A percentile compares a stretch with the other conserved stretches of the same genome.
phyloP scores from a whole-genome alignment of 495 filamentous ascomycete genomes.

The Penicillium mononematosum region DNA sequence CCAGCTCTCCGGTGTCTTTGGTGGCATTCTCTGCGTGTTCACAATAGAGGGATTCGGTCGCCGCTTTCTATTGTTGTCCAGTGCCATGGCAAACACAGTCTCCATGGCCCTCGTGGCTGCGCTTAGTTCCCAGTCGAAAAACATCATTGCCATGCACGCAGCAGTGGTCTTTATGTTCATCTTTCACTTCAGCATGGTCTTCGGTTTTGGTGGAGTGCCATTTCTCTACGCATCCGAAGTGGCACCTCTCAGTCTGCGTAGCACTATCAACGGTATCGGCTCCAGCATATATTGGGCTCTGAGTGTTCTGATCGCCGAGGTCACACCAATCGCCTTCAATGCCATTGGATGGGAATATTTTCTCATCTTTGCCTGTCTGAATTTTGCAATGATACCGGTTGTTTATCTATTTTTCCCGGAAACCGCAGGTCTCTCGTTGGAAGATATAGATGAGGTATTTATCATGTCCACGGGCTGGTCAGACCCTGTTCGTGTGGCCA shows the following conservation, averaged over 20 bases:
- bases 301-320: constrained; percentile 21
- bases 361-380: constrained; percentile 24
- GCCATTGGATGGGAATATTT: constrained; percentile 21
- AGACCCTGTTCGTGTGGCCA: background rate
- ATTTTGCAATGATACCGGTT: constrained; percentile 22
- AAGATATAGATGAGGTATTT: constrained; percentile 57
- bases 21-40: constrained; percentile 19
- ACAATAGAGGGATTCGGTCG: constrained; percentile 27
- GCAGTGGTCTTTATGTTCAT: constrained; percentile 52
- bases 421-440: constrained; percentile 50
- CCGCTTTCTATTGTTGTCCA: constrained; percentile 21
- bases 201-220: constrained; percentile 52
- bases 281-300: constrained; percentile 47
- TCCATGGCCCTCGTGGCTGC: constrained; percentile 44
- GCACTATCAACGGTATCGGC: constrained; percentile 44
- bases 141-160: constrained; percentile 23
- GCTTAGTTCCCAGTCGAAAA: constrained; percentile 19
- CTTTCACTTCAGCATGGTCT: constrained; percentile 50
- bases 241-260: constrained; percentile 46
- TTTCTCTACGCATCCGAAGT: constrained; percentile 56
- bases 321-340: constrained; percentile 23
- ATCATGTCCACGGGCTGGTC: constrained; percentile 9
- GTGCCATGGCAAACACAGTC: constrained; percentile 38
- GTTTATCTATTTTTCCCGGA: constrained; percentile 51
- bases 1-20: constrained; percentile 17